Evolutionary conservation across 2,329 filamentous ascomycete genomes (phyloP).

Genomic region (Fusarium euwallaceae): DNA sequence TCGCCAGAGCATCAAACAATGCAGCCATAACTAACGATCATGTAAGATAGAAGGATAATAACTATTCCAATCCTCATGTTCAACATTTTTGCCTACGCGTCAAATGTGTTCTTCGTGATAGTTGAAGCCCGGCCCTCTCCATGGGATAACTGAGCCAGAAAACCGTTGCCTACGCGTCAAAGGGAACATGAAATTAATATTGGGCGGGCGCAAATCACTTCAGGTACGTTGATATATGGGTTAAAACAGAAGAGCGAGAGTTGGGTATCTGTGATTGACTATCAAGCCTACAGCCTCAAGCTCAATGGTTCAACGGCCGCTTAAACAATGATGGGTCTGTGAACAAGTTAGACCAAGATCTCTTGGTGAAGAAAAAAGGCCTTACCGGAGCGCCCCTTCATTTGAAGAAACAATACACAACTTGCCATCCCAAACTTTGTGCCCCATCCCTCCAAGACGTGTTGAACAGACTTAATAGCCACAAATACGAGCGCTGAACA

Average conservation of each 20-base stretch:
- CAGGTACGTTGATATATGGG: neutral
- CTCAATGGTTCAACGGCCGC: neutral
- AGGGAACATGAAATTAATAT: neutral
- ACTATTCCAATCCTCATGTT: neutral
- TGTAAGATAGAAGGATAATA: neutral
- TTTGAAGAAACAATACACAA: neutral
- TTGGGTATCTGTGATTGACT: neutral
- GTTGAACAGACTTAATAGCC: neutral
- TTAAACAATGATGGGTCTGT: neutral
- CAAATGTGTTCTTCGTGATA: neutral
- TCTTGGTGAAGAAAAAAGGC: neutral
- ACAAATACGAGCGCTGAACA: neutral
- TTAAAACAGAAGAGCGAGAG: neutral
- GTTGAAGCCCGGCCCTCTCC: no score
- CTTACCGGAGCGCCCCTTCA: neutral
- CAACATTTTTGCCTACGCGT: neutral
- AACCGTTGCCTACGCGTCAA: no score
- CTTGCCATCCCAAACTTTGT: neutral
- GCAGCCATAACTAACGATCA: neutral
- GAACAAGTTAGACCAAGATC: neutral
- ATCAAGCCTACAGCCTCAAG: neutral
- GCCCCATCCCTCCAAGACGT: neutral
- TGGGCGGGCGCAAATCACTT: neutral
- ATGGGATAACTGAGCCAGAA: no score
- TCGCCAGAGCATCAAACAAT: neutral